Evolutionary conservation across 164 flowering plant species (phyloP).

Genomic region (Vitis labrusca): DNA sequence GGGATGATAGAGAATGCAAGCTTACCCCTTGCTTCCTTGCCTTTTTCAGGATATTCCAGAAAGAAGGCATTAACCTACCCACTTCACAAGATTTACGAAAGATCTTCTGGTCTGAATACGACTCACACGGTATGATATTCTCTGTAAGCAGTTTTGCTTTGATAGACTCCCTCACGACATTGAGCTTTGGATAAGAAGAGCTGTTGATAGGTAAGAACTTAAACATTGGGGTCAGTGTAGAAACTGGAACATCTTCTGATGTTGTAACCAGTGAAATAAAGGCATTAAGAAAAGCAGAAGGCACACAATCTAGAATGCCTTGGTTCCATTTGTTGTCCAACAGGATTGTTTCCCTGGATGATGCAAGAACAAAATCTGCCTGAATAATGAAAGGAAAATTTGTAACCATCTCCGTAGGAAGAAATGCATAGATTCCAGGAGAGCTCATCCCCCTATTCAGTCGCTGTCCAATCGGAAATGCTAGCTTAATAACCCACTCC

Average conservation of each 20-base stretch:
- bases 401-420: conserved; percentile 72
- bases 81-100: conserved; percentile 56
- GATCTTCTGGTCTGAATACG: conserved; percentile 32
- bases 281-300: conserved; percentile 53
- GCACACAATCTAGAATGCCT: conserved; percentile 57
- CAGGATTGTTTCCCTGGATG: conserved; percentile 56
- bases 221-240: conserved; percentile 34
- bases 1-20: conserved; percentile 43
- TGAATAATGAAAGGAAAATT: conserved; percentile 63
- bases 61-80: conserved; percentile 40
- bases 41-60: conserved; percentile 46
- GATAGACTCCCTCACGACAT: conserved; percentile 44
- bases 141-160: conserved; percentile 30
- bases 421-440: conserved; percentile 60
- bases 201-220: conserved; percentile 39
- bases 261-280: conserved; percentile 41
- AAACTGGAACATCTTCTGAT: conserved; percentile 38
- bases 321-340: conserved; percentile 55
- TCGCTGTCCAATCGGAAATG: conserved; percentile 54
- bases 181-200: conserved; percentile 36
- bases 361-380: conserved; percentile 55
- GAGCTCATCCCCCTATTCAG: conserved; percentile 37
- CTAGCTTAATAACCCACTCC: conserved; percentile 53
- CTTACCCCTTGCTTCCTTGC: conserved; percentile 43
- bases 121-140: conserved; percentile 49